Evolutionary conservation across 257 asterid genomes (phyloP), one percentile per base, ranked within the genome.

Genomic region (Parsonsia alboflavescens): DNA sequence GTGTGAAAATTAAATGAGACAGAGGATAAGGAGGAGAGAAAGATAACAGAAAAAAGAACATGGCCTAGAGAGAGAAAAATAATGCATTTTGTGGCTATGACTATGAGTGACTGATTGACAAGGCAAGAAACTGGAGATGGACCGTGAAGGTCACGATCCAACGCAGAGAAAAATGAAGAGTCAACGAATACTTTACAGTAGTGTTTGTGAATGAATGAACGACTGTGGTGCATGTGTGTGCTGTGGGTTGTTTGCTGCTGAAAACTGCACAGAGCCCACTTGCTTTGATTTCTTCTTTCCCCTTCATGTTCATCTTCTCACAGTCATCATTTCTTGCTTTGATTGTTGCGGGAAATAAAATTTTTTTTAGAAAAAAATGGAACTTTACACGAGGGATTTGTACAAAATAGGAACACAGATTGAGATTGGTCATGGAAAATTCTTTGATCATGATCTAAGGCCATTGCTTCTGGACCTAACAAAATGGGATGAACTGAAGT

Each of bases 111-210:
- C 71, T 56, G 86, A 86, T 81, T 85, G 91, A 87, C 53, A 78
- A 84, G 89, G 86, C 86, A 85, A 84, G 82, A 82, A 87, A 84
- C 83, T 77, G 64, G 89, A 86, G 84, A 80, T 58, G 83, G 84
- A 78, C 90, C 85, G 85, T 85, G 86, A 83, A 86, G 75, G 91
- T 87, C 92, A 74, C 84, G 84, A 88, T 88, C 92, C 36, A 78
- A 81, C 71, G 73, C 69, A 78, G 61, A 70, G 72, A 82, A 63
- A 76, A 65, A 78, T 48, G 85, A 70, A 82, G 85, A 80, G 93
- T 91, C 97, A 91, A 89, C 96, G 78, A 77, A 30, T 73, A 70
- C 77, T 77, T 81, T 84, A 76, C 82, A 84, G 84, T 78, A 71
- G 81, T 76, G 84, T 52, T 33, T 33, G 58, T 57, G 87, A 80